Percentiles rank a stretch among this genome's conserved stretches.
These are phyloP conservation scores for Mariannaea elegans DNA, from an alignment of 2,329 filamentous ascomycete species.

Conservation along the genomic window DNA sequence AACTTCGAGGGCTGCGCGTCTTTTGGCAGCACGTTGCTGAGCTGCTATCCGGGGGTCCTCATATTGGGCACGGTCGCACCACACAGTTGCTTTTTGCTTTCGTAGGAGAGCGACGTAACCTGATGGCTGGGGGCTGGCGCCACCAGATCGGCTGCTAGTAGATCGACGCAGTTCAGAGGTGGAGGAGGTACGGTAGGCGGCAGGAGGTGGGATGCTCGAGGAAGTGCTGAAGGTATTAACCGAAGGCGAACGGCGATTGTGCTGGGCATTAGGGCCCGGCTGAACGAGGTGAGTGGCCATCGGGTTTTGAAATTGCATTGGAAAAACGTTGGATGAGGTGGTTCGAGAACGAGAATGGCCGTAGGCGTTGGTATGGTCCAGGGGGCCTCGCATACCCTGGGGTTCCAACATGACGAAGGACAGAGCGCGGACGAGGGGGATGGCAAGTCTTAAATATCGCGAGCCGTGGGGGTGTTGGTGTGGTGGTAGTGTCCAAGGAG, in stretches of 20 bases:
- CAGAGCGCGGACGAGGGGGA: conserved; percentile 26
- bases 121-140: conserved; percentile 62
- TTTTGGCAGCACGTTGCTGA: conserved; percentile 86
- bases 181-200: conserved; percentile 64
- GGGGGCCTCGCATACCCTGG: conserved; percentile 43
- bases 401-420: conserved; percentile 44
- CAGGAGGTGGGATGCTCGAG: conserved; percentile 71
- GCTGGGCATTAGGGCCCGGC: conserved; percentile 44
- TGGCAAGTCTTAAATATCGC: conserved; percentile 35
- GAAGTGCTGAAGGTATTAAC: conserved; percentile 75
- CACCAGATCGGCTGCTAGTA: conserved; percentile 79
- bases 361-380: conserved; percentile 52
- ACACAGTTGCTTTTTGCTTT: conserved; percentile 97
- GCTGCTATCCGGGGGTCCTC: conserved; percentile 87
- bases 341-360: conserved; percentile 65
- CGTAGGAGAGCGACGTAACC: conserved; percentile 96
- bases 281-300: conserved; percentile 43
- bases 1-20: conserved; percentile 85
- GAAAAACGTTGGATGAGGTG: conserved; percentile 64
- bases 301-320: conserved; percentile 44
- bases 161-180: conserved; percentile 74
- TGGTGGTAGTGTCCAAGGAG: conserved; percentile 27
- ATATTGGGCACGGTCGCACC: conserved; percentile 93
- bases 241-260: conserved; percentile 68
- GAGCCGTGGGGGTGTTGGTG: conserved; percentile 27